Conservation (phyloP, 768 basidiomycete genomes). For the Suillus discolor region DNA sequence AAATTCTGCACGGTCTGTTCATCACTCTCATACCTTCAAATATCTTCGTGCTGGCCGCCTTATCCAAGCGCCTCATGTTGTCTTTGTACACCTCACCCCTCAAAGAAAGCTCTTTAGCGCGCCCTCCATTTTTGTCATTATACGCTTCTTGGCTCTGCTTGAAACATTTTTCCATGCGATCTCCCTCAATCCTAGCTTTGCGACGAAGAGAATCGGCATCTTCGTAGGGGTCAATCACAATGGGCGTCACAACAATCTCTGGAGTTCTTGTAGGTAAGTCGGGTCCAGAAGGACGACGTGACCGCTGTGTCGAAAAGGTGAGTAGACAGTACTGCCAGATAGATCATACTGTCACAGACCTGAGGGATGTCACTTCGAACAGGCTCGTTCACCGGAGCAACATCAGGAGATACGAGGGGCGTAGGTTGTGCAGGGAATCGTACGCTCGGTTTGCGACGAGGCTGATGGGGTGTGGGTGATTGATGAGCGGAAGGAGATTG, state of each 20-base stretch:
- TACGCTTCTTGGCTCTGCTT: slow-evolving; percentile 72
- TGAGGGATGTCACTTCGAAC: not conserved
- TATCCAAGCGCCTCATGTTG: slow-evolving; percentile 73
- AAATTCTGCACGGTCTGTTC: not conserved
- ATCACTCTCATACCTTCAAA: slow-evolving; percentile 59
- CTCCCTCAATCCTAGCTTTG: slow-evolving; percentile 72
- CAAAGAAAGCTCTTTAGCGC: slow-evolving; percentile 76
- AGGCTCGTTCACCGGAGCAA: not conserved
- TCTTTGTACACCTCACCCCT: slow-evolving; percentile 75
- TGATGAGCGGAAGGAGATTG: not conserved
- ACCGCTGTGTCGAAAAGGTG: not conserved
- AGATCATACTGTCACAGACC: not conserved
- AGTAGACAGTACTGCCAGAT: not conserved
- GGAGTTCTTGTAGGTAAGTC: not conserved
- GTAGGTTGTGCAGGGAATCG: not conserved
- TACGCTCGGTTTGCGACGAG: not conserved
- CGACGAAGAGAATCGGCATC: slow-evolving; percentile 62
- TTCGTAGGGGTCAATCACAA: not conserved
- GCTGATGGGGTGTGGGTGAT: not conserved
- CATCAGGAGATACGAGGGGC: not conserved
- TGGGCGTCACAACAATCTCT: not conserved
- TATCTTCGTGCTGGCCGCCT: slow-evolving; percentile 80
- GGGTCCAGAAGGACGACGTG: not conserved
- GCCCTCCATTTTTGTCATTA: slow-evolving; percentile 62
- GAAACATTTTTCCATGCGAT: slow-evolving; percentile 66